phyloP scores from a whole-genome alignment of 805 yeast species.

The Kodamaea sagamina region DNA sequence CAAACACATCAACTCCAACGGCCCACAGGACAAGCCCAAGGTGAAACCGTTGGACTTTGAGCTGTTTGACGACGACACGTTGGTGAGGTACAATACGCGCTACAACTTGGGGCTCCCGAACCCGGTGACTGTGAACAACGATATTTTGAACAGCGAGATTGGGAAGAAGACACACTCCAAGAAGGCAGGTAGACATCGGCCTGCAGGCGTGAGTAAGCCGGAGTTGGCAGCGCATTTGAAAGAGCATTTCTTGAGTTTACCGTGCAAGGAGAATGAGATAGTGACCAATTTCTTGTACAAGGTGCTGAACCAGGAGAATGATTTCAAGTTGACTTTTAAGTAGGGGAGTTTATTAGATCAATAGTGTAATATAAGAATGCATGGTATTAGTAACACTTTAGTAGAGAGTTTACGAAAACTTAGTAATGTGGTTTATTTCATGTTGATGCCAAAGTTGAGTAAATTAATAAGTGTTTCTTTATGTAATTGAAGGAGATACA shows the following conservation, averaged over 20 bases:
- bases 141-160: slow-evolving; percentile 63
- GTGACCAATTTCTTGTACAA: slow-evolving; percentile 87
- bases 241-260: slow-evolving; percentile 61
- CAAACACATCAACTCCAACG: slow-evolving; percentile 73
- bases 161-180: slow-evolving; percentile 67
- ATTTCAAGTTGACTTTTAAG: slow-evolving; percentile 43
- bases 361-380: neutral
- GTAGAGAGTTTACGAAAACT: neutral
- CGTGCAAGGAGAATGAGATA: slow-evolving; percentile 78
- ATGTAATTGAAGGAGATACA: too few species aligned
- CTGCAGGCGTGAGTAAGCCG: slow-evolving; percentile 53
- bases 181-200: slow-evolving; percentile 22
- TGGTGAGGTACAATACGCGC: slow-evolving; percentile 67
- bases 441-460: too few species aligned
- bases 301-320: slow-evolving; percentile 66
- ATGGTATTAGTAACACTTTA: neutral
- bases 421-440: too few species aligned
- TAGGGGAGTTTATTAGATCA: too few species aligned
- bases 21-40: slow-evolving; percentile 57
- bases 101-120: slow-evolving; percentile 59
- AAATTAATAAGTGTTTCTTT: too few species aligned
- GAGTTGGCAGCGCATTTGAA: slow-evolving; percentile 63
- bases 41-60: slow-evolving; percentile 70
- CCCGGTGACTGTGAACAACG: slow-evolving; percentile 68
- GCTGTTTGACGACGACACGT: slow-evolving; percentile 57